Conservation (phyloP, 1,284 basidiomycete species). For the Calocybe gambosa region DNA sequence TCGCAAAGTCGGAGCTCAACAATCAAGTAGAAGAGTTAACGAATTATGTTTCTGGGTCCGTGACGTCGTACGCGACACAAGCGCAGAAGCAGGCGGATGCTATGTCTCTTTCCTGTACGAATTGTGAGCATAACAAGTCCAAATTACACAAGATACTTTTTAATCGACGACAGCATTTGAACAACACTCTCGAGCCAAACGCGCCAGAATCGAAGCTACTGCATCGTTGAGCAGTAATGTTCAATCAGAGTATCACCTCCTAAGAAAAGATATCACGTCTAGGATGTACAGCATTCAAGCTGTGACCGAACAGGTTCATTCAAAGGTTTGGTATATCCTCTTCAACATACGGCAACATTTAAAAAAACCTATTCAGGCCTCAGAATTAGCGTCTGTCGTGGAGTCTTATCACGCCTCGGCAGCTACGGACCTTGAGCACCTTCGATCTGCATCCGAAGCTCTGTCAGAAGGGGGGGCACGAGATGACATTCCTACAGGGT, state of each 20-base stretch:
- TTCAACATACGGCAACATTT: neutral
- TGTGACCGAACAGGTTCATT: slow-evolving; percentile 35
- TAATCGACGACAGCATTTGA: slow-evolving; percentile 44
- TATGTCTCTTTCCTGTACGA: slow-evolving; percentile 37
- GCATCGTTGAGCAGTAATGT: slow-evolving; percentile 42
- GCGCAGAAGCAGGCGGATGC: slow-evolving; percentile 44
- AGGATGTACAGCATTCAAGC: slow-evolving; percentile 46
- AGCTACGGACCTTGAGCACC: slow-evolving; percentile 35
- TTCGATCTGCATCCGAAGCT: slow-evolving; percentile 44
- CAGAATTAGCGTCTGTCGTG: slow-evolving; percentile 31
- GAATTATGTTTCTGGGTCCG: slow-evolving; percentile 37
- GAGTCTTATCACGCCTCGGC: slow-evolving; percentile 37
- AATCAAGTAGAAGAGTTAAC: slow-evolving; percentile 43
- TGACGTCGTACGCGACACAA: slow-evolving; percentile 46
- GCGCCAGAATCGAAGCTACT: slow-evolving; percentile 57
- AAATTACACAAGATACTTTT: neutral
- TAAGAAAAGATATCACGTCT: slow-evolving; percentile 44
- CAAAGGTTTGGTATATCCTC: slow-evolving; percentile 38
- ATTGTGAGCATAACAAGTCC: slow-evolving; percentile 32
- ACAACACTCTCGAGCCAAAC: slow-evolving; percentile 55
- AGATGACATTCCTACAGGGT: slow-evolving; percentile 60
- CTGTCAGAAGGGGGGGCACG: slow-evolving; percentile 55
- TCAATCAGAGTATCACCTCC: slow-evolving; percentile 43
- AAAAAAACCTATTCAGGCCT: slow-evolving; percentile 27
- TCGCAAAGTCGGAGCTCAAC: slow-evolving; percentile 35